Evolutionary conservation across 306 rosid species (phyloP).

Genomic region (Herpetospermum pedunculosum): DNA sequence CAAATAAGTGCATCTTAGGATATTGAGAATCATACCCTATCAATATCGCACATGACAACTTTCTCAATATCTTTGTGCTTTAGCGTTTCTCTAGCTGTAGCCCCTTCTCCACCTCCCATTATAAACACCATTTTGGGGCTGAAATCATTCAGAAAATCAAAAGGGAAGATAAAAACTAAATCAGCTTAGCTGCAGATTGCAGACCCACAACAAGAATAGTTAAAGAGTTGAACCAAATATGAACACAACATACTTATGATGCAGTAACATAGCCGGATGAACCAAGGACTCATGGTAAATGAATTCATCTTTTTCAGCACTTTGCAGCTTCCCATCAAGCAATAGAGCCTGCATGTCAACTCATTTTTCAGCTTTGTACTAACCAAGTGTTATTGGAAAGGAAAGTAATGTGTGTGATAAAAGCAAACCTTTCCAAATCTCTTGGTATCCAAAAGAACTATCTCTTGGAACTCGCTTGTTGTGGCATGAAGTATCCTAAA

Average conservation of each 20-base stretch:
- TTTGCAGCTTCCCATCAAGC: conserved; percentile 28
- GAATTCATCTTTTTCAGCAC: conserved; percentile 26
- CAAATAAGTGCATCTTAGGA: not conserved
- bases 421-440: conserved; percentile 24
- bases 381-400: not conserved
- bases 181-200: not conserved
- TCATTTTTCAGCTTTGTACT: not conserved
- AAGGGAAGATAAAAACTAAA: not conserved
- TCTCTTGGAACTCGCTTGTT: conserved; percentile 18
- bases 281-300: conserved; percentile 27
- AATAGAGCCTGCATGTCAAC: conserved; percentile 15
- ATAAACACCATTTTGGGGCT: conserved; percentile 22
- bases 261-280: conserved; percentile 25
- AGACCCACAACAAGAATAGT: not conserved
- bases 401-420: not conserved
- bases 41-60: conserved; percentile 30
- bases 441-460: conserved; percentile 17
- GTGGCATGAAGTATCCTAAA: conserved; percentile 15
- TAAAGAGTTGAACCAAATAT: not conserved
- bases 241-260: conserved; percentile 13
- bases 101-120: conserved; percentile 32
- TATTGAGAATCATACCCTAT: conserved; percentile 1
- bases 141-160: not conserved
- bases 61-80: conserved; percentile 15
- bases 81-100: conserved; percentile 20